Base-by-base conservation (phyloP, 116 monocot species). In the Posidonia oceanica region DNA sequence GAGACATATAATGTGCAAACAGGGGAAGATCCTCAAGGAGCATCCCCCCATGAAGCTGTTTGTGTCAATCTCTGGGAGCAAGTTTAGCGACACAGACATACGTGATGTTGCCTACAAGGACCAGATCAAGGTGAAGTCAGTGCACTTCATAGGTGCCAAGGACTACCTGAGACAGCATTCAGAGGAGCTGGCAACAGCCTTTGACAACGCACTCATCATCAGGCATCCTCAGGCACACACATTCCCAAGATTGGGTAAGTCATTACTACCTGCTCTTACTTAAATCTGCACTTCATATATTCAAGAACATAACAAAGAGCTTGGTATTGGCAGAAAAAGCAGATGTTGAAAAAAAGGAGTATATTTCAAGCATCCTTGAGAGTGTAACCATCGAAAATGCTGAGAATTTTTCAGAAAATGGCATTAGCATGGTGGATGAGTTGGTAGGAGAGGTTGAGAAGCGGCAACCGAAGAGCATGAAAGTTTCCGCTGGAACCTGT, bases 81-180 rank as follows among this genome's bases (percentile, higher is more conserved):
- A 83, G 67, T 89, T 89, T 68, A 80, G 83, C 60, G 89, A 83
- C 61, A 80, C 83, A 22, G 74, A 44, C 63, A 83, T 89, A 16
- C 83, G 83, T 57, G 80, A 81, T 4, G 59, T 83, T 36, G 85
- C 89, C 22, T 89, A 89, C 72, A 83, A 72, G 65, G 70, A 79
- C 14, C 80, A 78, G 17, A 83, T 89, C 57, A 81, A 81, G 69
- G 83, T 67, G 54, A 83, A 64, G 72, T 89, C 85, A 11, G 76
- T 77, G 69, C 89, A 89, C 75, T 76, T 89, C 15, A 83, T 89
- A 21, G 89, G 89, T 16, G 89, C 75, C 11, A 85, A 85, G 63
- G 85, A 89, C 55, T 89, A 84, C 83, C 69, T 89, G 52, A 89
- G n/a, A n/a, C n/a, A n/a, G 38, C 85, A 85, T 10, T 83, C 85